A percentile compares a stretch with the other conserved stretches of the same genome.
Evolutionary conservation across 805 yeast species (phyloP).

Genomic region (Candida corydali): DNA sequence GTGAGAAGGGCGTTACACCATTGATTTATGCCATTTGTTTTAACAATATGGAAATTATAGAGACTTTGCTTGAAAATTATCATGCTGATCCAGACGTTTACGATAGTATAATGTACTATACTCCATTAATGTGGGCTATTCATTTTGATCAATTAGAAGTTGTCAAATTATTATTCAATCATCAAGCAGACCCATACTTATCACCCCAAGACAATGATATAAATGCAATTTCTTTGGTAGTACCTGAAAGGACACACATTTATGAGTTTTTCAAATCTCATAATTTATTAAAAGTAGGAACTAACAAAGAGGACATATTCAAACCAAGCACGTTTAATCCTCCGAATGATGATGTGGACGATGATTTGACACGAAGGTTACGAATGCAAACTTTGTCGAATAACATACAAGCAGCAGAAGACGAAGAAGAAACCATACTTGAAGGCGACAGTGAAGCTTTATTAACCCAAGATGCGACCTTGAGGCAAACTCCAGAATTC

Average conservation of each 20-base stretch:
- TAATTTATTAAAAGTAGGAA: conserved; percentile 23
- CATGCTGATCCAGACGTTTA: conserved; percentile 45
- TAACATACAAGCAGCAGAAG: conserved; percentile 9
- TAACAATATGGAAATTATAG: conserved; percentile 45
- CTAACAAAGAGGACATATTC: conserved; percentile 10
- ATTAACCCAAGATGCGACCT: conserved; percentile 24
- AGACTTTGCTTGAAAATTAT: conserved; percentile 38
- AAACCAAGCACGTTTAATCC: conserved; percentile 11
- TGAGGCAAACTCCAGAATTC: conserved; percentile 37
- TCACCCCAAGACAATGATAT: conserved; percentile 27
- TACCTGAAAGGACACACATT: conserved; percentile 49
- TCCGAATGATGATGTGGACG: conserved; percentile 30
- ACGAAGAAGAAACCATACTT: conserved; percentile 13
- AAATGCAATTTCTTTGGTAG: conserved; percentile 55
- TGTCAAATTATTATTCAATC: conserved; percentile 52
- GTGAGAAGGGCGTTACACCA: conserved; percentile 30
- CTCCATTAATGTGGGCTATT: conserved; percentile 87
- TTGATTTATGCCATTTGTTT: conserved; percentile 54
- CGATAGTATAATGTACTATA: conserved; percentile 50
- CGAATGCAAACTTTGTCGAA: conserved; percentile 29
- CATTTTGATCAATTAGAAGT: conserved; percentile 54
- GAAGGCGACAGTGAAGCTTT: conserved; percentile 24
- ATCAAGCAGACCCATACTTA: conserved; percentile 60
- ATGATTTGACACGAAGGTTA: conserved; percentile 32
- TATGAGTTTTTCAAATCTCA: conserved; percentile 57